Evolutionary conservation across 2,329 filamentous ascomycete species (phyloP), one percentile per base, ranked within the genome.

Genomic region (Hypoxylon sp.): DNA sequence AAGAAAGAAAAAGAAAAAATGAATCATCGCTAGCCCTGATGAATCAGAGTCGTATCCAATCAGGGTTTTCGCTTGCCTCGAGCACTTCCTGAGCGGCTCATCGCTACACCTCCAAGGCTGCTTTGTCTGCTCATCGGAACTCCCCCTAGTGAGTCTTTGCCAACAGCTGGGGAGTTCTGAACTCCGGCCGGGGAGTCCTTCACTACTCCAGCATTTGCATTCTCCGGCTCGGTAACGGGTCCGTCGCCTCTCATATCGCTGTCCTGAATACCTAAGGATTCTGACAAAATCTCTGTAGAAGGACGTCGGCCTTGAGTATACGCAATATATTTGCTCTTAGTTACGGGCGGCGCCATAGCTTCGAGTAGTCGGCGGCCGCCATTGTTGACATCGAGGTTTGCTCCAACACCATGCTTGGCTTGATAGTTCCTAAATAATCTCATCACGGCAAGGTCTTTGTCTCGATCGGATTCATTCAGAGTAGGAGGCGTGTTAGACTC

Each of bases 401-500:
- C 81, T 2, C 86, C 86, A 1, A 80, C 78, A 64, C 84, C 85
- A 71, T 87, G 81, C 3, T 77, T 77, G 59, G 80, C 78, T 71
- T 86, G 83, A 68, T 88, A 89, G 68, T 84, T 82, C 73, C 84
- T 83, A 70, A 86, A 84, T 65, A 84, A 81, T 33, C 83, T 83
- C 79, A 90, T 87, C 49, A 89, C 83, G 8, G 83, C 80, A 26
- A 89, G 76, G 54, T 89, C 87, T 6, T 83, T 84, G 30, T 78
- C 77, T 44, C 87, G 80, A 61, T 88, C 85, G 36, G 87, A 84
- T 4, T 78, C 73, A 11, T 81, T 80, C 22, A 88, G 77, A 14
- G 81, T 78, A 0, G 81, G 80, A 1, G 86, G 85, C 30, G 84
- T 85, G 74, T 87, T 88, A 65, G 84, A 84, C 63, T 88, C 86